These are phyloP conservation scores for Symbiodinium pilosum DNA, from an alignment of 73 alveolate genomes.

Conservation along the genomic window DNA sequence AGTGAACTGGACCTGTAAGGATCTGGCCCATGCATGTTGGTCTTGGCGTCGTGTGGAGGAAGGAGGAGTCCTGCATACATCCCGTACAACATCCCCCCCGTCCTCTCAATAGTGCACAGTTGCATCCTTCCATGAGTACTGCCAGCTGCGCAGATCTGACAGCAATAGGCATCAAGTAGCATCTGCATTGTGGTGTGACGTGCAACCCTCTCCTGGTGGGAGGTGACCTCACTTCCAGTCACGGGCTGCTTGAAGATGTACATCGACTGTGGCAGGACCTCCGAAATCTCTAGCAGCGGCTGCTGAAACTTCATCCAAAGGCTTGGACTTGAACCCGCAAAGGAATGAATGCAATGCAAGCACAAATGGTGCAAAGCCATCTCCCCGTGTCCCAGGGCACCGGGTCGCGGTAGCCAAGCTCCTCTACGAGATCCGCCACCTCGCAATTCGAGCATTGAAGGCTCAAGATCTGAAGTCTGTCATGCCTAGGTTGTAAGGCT, in stretches of 20 bases:
- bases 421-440: conserved; percentile 80
- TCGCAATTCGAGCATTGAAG: neutral
- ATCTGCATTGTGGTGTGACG: too few relatives aligned
- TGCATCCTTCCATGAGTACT: too few relatives aligned
- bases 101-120: too few relatives aligned
- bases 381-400: neutral
- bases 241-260: conserved; percentile 96
- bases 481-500: neutral
- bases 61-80: conserved; percentile 96
- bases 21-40: conserved; percentile 92
- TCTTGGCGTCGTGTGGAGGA: conserved; percentile 95
- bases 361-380: too few relatives aligned
- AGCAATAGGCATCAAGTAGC: too few relatives aligned
- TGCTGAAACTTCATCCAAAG: too few relatives aligned
- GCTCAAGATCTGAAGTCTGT: too few relatives aligned
- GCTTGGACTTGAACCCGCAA: too few relatives aligned
- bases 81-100: too few relatives aligned
- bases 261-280: conserved; percentile 96
- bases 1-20: neutral
- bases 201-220: conserved; percentile 96
- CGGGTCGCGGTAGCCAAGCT: conserved; percentile 90
- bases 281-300: too few relatives aligned
- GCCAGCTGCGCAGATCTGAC: too few relatives aligned
- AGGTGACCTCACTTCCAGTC: conserved; percentile 96
- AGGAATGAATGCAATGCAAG: too few relatives aligned